Percentiles rank a stretch among this genome's conserved stretches.
Evolutionary conservation across 2,329 filamentous ascomycete genomes (phyloP).

Genomic region (Pezicula carpinea): DNA sequence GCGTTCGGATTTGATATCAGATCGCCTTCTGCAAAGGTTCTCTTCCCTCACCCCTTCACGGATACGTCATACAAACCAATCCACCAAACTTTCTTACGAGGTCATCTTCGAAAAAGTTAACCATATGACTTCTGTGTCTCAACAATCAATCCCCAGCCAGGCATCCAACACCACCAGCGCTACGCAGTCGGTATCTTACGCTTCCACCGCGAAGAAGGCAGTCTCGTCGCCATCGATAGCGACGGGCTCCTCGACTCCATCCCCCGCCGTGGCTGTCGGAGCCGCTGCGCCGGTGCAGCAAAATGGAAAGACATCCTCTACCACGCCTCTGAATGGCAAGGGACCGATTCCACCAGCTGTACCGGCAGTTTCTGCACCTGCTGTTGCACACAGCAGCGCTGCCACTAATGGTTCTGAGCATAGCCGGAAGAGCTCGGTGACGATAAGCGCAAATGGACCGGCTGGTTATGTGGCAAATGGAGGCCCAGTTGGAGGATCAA

Average conservation of each 20-base stretch:
- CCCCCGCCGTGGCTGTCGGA: slow-evolving; percentile 51
- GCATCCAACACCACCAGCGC: slow-evolving; percentile 52
- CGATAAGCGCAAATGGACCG: slow-evolving; percentile 80
- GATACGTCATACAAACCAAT: slow-evolving; percentile 26
- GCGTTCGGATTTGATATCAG: slow-evolving; percentile 22
- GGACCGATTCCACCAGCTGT: slow-evolving; percentile 65
- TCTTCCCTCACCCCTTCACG: slow-evolving; percentile 14
- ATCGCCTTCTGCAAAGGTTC: slow-evolving; percentile 22
- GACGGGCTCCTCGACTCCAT: slow-evolving; percentile 50
- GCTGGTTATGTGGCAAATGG: slow-evolving; percentile 75
- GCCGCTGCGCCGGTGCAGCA: slow-evolving; percentile 48
- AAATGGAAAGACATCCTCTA: slow-evolving; percentile 61
- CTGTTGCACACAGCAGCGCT: slow-evolving; percentile 57
- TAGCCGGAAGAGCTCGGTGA: slow-evolving; percentile 81
- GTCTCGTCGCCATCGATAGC: slow-evolving; percentile 56
- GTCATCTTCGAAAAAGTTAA: slow-evolving; percentile 21
- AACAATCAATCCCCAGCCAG: slow-evolving; percentile 32
- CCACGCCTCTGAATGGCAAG: slow-evolving; percentile 83
- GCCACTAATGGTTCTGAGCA: slow-evolving; percentile 75
- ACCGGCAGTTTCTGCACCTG: slow-evolving; percentile 52
- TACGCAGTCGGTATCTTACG: slow-evolving; percentile 56
- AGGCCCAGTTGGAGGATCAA: slow-evolving; percentile 56
- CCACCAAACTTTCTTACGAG: slow-evolving; percentile 16
- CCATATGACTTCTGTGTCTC: slow-evolving; percentile 32
- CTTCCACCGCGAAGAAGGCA: slow-evolving; percentile 63